Evolutionary conservation across 1,284 basidiomycete species (phyloP).

Genomic region (Apiotrichum laibachii): DNA sequence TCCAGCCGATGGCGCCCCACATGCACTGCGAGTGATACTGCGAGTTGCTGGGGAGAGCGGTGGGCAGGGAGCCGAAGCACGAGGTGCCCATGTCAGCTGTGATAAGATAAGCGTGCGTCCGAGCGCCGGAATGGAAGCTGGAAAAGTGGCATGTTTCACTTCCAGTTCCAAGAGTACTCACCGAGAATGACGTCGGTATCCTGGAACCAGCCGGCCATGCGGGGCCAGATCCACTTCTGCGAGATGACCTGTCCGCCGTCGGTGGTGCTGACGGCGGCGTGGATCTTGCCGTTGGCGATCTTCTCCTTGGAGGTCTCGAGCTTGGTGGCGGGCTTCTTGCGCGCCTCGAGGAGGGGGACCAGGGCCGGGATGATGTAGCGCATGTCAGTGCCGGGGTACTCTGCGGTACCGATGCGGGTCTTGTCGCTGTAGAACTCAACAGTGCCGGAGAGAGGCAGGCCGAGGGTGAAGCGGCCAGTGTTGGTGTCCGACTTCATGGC

Average conservation of each 20-base stretch:
- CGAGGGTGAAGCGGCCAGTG: conserved; percentile 55
- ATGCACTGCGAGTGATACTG: conserved; percentile 63
- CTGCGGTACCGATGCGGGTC: conserved; percentile 59
- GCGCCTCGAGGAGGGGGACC: conserved; percentile 39
- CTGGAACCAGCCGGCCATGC: conserved; percentile 72
- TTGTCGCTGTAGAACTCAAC: conserved; percentile 78
- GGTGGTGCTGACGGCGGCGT: conserved; percentile 27
- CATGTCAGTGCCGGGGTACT: conserved; percentile 54
- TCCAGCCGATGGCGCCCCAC: conserved; percentile 47
- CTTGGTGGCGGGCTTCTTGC: conserved; percentile 24
- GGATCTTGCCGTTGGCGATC: conserved; percentile 28
- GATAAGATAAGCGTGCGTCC: too few species aligned
- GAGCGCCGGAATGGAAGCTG: too few species aligned
- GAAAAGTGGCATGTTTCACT: too few species aligned
- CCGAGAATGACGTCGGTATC: conserved; percentile 60
- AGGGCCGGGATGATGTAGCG: conserved; percentile 52
- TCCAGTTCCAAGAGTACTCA: too few species aligned
- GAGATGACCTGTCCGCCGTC: conserved; percentile 54
- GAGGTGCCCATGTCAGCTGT: conserved; percentile 62
- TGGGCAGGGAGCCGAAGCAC: conserved; percentile 71
- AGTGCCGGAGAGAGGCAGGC: conserved; percentile 58
- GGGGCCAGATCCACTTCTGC: conserved; percentile 84
- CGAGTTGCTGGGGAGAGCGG: conserved; percentile 60
- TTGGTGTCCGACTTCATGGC: conserved; percentile 84
- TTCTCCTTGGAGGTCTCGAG: conserved; percentile 31